Conservation (phyloP, 495 filamentous ascomycete species). For the Xylaria cubensis region DNA sequence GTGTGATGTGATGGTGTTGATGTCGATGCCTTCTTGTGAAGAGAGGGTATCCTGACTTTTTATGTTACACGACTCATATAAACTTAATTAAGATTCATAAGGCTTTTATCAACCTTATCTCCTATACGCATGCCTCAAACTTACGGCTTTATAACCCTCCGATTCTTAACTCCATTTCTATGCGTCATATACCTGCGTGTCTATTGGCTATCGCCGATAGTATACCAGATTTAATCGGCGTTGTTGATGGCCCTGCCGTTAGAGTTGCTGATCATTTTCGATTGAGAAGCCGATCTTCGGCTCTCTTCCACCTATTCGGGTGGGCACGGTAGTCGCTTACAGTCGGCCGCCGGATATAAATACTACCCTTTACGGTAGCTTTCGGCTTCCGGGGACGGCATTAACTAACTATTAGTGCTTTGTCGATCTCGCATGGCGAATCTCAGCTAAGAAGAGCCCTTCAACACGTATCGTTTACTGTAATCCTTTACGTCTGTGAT, state of each 20-base stretch:
- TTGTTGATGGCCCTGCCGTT: background rate
- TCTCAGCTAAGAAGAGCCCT: background rate
- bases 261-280: background rate
- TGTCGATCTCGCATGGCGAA: background rate
- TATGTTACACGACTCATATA: background rate
- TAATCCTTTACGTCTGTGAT: background rate
- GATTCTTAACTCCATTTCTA: constrained; percentile 10
- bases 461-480: background rate
- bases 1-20: constrained; percentile 1
- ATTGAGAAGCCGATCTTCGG: background rate
- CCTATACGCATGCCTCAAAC: background rate
- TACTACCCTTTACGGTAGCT: background rate
- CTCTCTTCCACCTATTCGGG: too few relatives aligned
- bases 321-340: background rate
- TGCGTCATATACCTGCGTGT: background rate
- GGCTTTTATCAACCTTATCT: background rate
- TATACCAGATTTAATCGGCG: background rate
- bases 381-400: too few relatives aligned
- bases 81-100: background rate
- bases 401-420: background rate
- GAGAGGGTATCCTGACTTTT: background rate
- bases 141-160: background rate
- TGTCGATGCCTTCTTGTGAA: background rate
- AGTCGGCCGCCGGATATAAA: constrained; percentile 8
- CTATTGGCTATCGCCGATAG: background rate